Conservation (phyloP, 2,329 filamentous ascomycete genomes). For the Penicillium expansum region DNA sequence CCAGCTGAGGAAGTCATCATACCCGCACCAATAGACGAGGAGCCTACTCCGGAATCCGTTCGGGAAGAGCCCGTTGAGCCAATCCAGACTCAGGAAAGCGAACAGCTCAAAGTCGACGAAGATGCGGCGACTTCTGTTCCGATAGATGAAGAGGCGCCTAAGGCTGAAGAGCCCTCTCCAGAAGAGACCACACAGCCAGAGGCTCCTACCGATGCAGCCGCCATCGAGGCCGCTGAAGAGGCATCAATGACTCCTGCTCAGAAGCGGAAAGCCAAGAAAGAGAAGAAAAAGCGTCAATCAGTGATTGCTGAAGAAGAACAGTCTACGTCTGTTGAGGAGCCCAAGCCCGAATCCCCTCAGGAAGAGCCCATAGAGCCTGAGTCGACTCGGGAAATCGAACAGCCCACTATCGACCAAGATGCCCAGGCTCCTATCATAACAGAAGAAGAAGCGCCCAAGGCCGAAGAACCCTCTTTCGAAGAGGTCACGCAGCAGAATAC, state of each 20-base stretch:
- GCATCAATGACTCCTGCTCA: conserved; percentile 17
- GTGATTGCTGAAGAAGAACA: conserved; percentile 7
- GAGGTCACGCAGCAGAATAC: background rate
- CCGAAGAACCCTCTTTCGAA: conserved; percentile 2
- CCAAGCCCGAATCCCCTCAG: conserved; percentile 1
- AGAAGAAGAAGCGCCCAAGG: conserved; percentile 6
- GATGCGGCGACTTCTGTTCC: background rate
- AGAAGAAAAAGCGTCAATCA: conserved; percentile 26
- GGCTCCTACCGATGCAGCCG: background rate
- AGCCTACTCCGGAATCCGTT: background rate
- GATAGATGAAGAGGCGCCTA: conserved; percentile 6
- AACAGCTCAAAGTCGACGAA: background rate
- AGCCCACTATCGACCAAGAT: background rate
- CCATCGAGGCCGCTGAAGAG: background rate
- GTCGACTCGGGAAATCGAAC: background rate
- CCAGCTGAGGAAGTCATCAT: background rate
- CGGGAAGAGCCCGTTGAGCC: background rate
- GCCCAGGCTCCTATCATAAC: background rate
- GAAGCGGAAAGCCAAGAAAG: conserved; percentile 22
- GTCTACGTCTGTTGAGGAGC: background rate
- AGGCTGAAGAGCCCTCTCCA: conserved; percentile 4
- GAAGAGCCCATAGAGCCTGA: background rate
- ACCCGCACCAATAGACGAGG: background rate
- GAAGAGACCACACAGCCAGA: too few species aligned
- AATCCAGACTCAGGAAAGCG: background rate